Conservation (phyloP, 257 asterid species). For the Plantago major region DNA sequence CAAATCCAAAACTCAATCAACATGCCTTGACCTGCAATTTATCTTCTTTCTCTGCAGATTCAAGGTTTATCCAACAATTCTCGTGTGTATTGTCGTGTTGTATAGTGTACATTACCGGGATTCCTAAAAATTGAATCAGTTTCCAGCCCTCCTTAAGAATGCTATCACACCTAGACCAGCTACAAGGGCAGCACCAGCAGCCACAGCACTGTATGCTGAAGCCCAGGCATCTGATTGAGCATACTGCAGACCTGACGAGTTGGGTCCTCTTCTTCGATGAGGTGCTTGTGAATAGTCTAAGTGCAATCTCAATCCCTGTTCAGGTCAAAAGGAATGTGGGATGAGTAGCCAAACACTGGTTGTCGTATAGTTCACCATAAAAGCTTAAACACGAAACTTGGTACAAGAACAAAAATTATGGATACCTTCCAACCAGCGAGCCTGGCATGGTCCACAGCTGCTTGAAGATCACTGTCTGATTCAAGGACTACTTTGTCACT, state of each 20-base stretch:
- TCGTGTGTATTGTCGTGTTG: too few species aligned
- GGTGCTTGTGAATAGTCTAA: slow-evolving; percentile 58
- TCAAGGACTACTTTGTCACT: slow-evolving; percentile 80
- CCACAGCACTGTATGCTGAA: slow-evolving; percentile 68
- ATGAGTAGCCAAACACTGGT: neutral
- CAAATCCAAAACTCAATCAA: slow-evolving; percentile 14
- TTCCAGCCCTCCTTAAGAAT: slow-evolving; percentile 51
- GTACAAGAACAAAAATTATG: neutral
- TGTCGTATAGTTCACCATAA: too few species aligned
- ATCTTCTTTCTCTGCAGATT: slow-evolving; percentile 13
- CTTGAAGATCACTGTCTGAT: slow-evolving; percentile 84
- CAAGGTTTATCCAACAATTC: neutral
- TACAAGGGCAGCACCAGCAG: slow-evolving; percentile 86
- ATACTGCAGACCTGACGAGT: slow-evolving; percentile 34
- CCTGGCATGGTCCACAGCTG: slow-evolving; percentile 88
- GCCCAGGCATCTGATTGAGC: slow-evolving; percentile 65
- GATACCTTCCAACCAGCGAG: slow-evolving; percentile 92
- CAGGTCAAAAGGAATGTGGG: neutral
- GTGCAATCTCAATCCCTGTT: slow-evolving; percentile 79
- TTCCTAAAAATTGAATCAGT: slow-evolving; percentile 16
- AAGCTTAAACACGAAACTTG: neutral
- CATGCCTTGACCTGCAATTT: neutral
- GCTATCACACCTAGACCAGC: slow-evolving; percentile 77
- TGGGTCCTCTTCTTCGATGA: slow-evolving; percentile 37
- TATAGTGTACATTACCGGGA: slow-evolving; percentile 8